These are phyloP conservation scores for Malus orientalis DNA, from an alignment of 306 rosid species.

Conservation along the genomic window DNA sequence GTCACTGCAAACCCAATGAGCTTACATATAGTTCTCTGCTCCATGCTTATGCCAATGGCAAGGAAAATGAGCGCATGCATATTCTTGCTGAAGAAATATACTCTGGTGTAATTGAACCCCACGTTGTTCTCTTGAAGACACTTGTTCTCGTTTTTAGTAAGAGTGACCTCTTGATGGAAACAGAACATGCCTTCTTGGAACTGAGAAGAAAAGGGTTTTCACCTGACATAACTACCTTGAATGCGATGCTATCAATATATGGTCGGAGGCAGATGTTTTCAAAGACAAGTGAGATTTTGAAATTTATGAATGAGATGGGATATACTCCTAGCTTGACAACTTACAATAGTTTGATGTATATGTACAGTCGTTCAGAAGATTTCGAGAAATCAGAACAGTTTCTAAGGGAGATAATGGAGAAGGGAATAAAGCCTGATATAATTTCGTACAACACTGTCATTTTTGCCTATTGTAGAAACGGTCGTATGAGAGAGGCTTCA, in stretches of 20 bases:
- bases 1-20: slow-evolving; percentile 79
- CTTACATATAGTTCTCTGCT: slow-evolving; percentile 77
- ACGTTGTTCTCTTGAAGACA: slow-evolving; percentile 72
- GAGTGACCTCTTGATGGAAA: slow-evolving; percentile 64
- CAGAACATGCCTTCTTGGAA: slow-evolving; percentile 73
- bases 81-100: slow-evolving; percentile 73
- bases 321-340: slow-evolving; percentile 87
- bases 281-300: slow-evolving; percentile 66
- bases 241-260: slow-evolving; percentile 85
- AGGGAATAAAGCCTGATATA: slow-evolving; percentile 75
- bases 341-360: slow-evolving; percentile 83
- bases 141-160: slow-evolving; percentile 82
- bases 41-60: slow-evolving; percentile 90
- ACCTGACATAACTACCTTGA: slow-evolving; percentile 67
- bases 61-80: slow-evolving; percentile 52
- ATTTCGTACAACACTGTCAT: slow-evolving; percentile 79
- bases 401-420: slow-evolving; percentile 50
- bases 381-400: slow-evolving; percentile 66
- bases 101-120: slow-evolving; percentile 53
- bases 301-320: slow-evolving; percentile 60
- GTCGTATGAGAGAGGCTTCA: slow-evolving; percentile 77
- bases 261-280: slow-evolving; percentile 77
- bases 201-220: slow-evolving; percentile 50
- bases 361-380: slow-evolving; percentile 70
- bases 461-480: slow-evolving; percentile 70